Percentiles rank a stretch among this genome's conserved stretches.
Evolutionary conservation across 169 alveolate genomes (phyloP).

Genomic region (Eimeria brunetti): DNA sequence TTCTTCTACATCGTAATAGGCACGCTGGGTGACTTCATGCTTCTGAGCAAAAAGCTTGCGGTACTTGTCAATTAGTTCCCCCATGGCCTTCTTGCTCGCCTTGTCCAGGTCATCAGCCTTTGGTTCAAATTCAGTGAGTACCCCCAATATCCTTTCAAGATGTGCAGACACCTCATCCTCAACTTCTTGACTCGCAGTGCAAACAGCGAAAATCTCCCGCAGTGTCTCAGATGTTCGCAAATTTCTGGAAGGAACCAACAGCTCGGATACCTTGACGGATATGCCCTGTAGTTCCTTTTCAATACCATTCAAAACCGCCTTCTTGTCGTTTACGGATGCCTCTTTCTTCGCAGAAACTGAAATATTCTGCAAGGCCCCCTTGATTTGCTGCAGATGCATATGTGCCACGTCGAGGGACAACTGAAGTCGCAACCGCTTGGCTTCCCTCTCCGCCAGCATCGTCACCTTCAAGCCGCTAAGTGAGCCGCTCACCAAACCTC

Average conservation of each 20-base stretch:
- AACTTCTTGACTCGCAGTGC: not conserved
- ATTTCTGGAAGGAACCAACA: not conserved
- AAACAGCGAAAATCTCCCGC: not conserved
- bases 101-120: not conserved
- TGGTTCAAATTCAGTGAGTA: conserved; percentile 11
- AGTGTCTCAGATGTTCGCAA: not conserved
- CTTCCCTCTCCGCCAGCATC: conserved; percentile 23
- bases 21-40: not conserved
- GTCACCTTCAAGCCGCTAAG: conserved; percentile 13
- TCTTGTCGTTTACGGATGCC: not conserved
- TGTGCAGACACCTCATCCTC: conserved; percentile 13
- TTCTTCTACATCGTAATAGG: not conserved
- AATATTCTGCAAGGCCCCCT: not conserved
- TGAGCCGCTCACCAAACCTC: conserved; percentile 11
- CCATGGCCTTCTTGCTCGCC: not conserved
- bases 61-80: not conserved
- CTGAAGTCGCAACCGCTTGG: conserved; percentile 11
- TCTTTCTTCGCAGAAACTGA: not conserved
- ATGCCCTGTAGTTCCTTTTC: not conserved
- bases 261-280: not conserved
- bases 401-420: not conserved
- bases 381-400: not conserved
- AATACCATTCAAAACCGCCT: not conserved
- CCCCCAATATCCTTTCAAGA: not conserved
- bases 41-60: not conserved